Evolutionary conservation across 768 basidiomycete species (phyloP), one percentile per base, ranked within the genome.

Genomic region (Tricholoma flavovirens): DNA sequence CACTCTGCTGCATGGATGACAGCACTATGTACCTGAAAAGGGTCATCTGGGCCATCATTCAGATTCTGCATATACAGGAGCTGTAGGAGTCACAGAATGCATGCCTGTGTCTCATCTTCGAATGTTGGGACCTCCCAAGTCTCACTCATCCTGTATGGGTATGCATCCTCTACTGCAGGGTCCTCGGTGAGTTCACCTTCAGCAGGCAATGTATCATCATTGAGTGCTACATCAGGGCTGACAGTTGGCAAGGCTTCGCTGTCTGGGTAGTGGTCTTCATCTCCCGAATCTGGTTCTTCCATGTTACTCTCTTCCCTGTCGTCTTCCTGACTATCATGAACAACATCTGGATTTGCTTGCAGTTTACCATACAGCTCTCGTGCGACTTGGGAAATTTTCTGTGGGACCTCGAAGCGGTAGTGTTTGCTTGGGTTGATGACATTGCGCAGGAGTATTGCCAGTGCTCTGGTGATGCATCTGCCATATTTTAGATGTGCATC

Each of bases 11-110:
- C 10, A 59, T 24, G 1, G 58, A 59, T 2, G 43, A 51, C 11
- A 59, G 32, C 35, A 57, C 24, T 5, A 62, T 33, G 19, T 56
- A 62, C 17, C 30, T 11, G 5, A 40, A 11, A 54, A 14, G 38
- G 19, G 12, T 19, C 15, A 10, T 24, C 38, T 10, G 17, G 40
- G 22, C 35, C 17, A 38, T 54, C 40, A 14, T 12, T 26, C 12
- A 30, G 53, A 43, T 40, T 33, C 38, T 54, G 22, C 38, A 10
- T 49, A 17, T 26, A 49, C 24, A 49, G 12, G 24, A 30, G 24
- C 46, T 26, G 11, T 14, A 49, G 22, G 29, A 55, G 54, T 26
- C 7, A 7, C 19, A 19, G 21, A 15, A 29, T n/a, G 21, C 10
- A 14, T 22, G 5, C 33, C 15, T 22, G 42, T 9, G 22, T 43